Evolutionary conservation across 805 yeast species (phyloP).

Genomic region (Hanseniaspora thailandica): DNA sequence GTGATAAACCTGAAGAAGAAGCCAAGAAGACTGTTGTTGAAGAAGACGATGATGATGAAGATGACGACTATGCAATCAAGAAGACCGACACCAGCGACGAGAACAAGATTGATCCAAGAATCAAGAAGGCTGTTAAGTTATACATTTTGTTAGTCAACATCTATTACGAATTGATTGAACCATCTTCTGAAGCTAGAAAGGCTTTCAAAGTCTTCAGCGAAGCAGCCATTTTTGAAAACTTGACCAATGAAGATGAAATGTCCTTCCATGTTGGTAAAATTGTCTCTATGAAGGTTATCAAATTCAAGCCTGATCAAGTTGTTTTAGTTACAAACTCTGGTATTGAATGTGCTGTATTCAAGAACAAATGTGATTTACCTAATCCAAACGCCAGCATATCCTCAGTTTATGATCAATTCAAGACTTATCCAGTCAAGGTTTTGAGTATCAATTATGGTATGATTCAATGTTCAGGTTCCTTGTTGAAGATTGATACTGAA

Average conservation of each 20-base stretch:
- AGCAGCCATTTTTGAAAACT: constrained; percentile 69
- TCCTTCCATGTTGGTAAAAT: constrained; percentile 57
- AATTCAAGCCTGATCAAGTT: constrained; percentile 32
- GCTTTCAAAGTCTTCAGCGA: constrained; percentile 53
- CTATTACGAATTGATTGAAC: constrained; percentile 63
- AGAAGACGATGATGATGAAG: constrained; percentile 25
- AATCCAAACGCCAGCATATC: constrained; percentile 27
- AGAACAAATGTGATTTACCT: constrained; percentile 28
- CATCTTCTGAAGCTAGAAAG: constrained; percentile 75
- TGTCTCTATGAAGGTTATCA: constrained; percentile 62
- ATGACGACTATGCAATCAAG: constrained; percentile 45
- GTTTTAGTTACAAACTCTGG: constrained; percentile 45
- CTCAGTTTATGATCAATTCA: constrained; percentile 46
- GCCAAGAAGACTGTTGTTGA: background rate
- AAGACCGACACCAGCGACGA: constrained; percentile 48
- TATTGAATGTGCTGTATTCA: constrained; percentile 46
- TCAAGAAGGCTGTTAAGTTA: constrained; percentile 47
- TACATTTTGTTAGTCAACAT: constrained; percentile 22
- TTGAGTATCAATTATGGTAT: constrained; percentile 57
- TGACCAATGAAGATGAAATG: constrained; percentile 75
- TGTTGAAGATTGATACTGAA: constrained; percentile 53
- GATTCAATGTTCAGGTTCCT: constrained; percentile 62
- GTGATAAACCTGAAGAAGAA: constrained; percentile 1
- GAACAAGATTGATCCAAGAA: constrained; percentile 60
- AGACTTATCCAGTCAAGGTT: constrained; percentile 77